phyloP scores from a whole-genome alignment of 192 early-diverging fungal genomes.

The Linnemannia zychae region DNA sequence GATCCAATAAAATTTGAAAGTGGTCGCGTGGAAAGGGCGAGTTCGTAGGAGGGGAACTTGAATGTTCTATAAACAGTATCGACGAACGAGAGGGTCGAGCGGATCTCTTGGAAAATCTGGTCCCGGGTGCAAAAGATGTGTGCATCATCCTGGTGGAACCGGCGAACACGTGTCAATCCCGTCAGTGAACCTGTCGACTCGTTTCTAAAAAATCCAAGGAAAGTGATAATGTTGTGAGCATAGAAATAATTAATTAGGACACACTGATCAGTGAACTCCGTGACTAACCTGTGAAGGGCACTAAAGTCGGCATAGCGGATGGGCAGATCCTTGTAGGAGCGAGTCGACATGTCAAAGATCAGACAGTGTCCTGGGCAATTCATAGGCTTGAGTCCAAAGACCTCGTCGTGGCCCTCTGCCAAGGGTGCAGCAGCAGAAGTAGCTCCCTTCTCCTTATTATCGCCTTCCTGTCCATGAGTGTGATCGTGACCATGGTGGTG shows the following conservation, averaged over 20 bases:
- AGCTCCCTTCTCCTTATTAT: background rate
- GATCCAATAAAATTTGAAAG: conserved; percentile 79
- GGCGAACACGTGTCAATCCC: conserved; percentile 91
- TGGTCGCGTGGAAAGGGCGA: conserved; percentile 88
- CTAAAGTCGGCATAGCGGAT: conserved; percentile 93
- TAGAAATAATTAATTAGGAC: background rate
- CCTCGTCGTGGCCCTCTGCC: conserved; percentile 61
- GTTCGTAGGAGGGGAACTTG: conserved; percentile 81
- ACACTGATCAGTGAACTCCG: background rate
- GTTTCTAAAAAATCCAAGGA: conserved; percentile 69
- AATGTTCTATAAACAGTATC: conserved; percentile 84
- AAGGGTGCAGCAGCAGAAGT: background rate
- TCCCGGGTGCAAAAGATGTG: conserved; percentile 93
- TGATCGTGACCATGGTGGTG: conserved; percentile 27
- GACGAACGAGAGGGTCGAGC: conserved; percentile 80
- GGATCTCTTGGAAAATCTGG: conserved; percentile 88
- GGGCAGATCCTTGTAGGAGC: conserved; percentile 92
- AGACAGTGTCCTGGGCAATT: conserved; percentile 98
- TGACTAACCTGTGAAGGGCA: conserved; percentile 84
- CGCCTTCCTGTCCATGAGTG: background rate
- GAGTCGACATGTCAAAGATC: conserved; percentile 83
- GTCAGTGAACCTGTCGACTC: conserved; percentile 91
- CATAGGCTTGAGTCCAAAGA: conserved; percentile 96
- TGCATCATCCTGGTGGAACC: conserved; percentile 98
- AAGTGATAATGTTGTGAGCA: background rate